Percentiles rank a stretch among this genome's conserved stretches.
Evolutionary conservation across 352 stramenopile species (phyloP).

Genomic region (Phytophthora syringae): DNA sequence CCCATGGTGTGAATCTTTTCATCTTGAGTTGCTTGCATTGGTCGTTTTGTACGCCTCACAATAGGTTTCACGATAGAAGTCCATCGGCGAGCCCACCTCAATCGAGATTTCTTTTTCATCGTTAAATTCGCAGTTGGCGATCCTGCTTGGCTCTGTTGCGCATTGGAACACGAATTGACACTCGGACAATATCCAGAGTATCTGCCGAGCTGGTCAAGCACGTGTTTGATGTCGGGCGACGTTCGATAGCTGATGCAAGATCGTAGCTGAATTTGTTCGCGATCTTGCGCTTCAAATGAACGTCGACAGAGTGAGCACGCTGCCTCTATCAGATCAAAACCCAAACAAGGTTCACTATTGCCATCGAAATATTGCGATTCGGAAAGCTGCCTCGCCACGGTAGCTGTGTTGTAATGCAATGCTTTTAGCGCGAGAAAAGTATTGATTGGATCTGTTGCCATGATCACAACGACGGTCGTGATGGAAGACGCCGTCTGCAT

Average conservation of each 20-base stretch:
- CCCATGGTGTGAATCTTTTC: background rate
- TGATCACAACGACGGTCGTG: constrained; percentile 2
- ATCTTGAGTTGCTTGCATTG: too few relatives aligned
- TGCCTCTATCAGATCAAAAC: background rate
- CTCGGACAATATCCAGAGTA: background rate
- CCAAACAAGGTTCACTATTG: background rate
- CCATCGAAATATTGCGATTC: background rate
- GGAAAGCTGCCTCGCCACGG: background rate
- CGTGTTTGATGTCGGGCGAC: background rate
- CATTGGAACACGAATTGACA: too few relatives aligned
- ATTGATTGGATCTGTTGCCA: background rate
- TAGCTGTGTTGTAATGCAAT: background rate
- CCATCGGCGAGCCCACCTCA: too few relatives aligned
- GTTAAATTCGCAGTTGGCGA: too few relatives aligned
- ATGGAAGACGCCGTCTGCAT: constrained; percentile 6
- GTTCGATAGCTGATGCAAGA: background rate
- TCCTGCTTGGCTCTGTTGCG: too few relatives aligned
- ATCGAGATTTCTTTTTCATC: too few relatives aligned
- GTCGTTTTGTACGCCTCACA: too few relatives aligned
- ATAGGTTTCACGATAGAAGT: too few relatives aligned
- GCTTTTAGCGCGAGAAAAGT: background rate
- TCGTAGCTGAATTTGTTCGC: background rate
- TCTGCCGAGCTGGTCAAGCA: background rate
- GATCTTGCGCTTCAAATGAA: background rate
- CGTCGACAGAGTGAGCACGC: background rate